Evolutionary conservation across 306 rosid species (phyloP), one percentile per base, ranked within the genome.

Genomic region (Acmispon strigosus): DNA sequence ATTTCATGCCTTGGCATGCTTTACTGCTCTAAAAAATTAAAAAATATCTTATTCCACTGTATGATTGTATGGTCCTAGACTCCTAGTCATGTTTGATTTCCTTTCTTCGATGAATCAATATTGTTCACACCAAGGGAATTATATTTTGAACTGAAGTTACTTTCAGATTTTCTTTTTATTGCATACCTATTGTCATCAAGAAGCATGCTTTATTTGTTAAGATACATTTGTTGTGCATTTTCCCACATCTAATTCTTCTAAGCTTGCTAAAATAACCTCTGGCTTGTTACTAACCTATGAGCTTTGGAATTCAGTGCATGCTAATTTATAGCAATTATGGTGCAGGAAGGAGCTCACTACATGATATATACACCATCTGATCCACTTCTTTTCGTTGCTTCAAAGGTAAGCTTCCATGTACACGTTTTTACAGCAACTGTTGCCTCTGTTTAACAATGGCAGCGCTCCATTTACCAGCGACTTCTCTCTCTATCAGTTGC

Each of bases 321-420:
- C 75, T 83, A 67, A 82, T 36, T 66, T 44, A 2, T 75, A 2
- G 60, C 53, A 59, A 57, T 78, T 49, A 62, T 62, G 61, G 42
- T 80, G 82, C 85, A 93, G 98, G 89, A 86, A 66, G 92, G 87
- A 77, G 86, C 81, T 2, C 92, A 85, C 65, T 93, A 90, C 82
- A 93, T 90, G 96, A 87, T 93, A 66, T 88, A 93, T 78, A 90
- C 98, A 19, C 97, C 97, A 15, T 82, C 92, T 22, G 96, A 93
- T 80, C 97, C 98, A 11, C 97, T 93, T 58, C 80, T 82, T 44
- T 78, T 82, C 74, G 83, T 82, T 34, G 86, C 58, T 18, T 67
- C 50, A 14, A 82, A 82, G 83, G 86, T 82, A 75, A 69, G 67
- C 68, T 48, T 73, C 75, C 53, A 10, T 43, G 9, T 48, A n/a